Evolutionary conservation across 1,284 basidiomycete genomes (phyloP).

Genomic region (Puccinia sorghi): DNA sequence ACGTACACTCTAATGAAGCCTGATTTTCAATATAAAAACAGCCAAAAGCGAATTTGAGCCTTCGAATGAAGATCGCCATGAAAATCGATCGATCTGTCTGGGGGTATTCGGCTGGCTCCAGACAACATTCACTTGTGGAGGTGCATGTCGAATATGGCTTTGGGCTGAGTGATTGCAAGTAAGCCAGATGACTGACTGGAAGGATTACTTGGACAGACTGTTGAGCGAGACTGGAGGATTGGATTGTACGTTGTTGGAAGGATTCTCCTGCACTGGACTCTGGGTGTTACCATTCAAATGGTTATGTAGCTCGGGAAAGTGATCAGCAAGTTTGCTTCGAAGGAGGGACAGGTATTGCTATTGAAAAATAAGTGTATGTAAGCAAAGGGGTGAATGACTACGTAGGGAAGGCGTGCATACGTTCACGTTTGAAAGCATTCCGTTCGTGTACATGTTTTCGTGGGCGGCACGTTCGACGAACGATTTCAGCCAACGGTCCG

Average conservation of each 20-base stretch:
- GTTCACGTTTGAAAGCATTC: slow-evolving; percentile 40
- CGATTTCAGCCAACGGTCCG: slow-evolving; percentile 44
- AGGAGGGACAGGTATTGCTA: slow-evolving; percentile 31
- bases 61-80: too few relatives aligned
- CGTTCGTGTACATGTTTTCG: slow-evolving; percentile 49
- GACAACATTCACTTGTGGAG: too few relatives aligned
- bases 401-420: neutral
- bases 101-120: too few relatives aligned
- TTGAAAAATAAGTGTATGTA: neutral
- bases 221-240: neutral
- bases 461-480: slow-evolving; percentile 46
- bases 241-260: neutral
- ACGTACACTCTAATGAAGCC: too few relatives aligned
- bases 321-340: slow-evolving; percentile 19
- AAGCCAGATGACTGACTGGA: neutral
- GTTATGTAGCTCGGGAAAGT: slow-evolving; percentile 32
- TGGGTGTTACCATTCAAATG: neutral
- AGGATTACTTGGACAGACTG: neutral
- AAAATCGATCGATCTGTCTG: too few relatives aligned
- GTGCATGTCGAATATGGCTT: neutral
- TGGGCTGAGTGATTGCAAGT: neutral
- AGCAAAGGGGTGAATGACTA: neutral
- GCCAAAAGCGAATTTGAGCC: too few relatives aligned
- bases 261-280: neutral
- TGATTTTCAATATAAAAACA: too few relatives aligned